Evolutionary conservation across 192 early-diverging fungal genomes (phyloP).

Genomic region (Rhizoclosmatium sp.): DNA sequence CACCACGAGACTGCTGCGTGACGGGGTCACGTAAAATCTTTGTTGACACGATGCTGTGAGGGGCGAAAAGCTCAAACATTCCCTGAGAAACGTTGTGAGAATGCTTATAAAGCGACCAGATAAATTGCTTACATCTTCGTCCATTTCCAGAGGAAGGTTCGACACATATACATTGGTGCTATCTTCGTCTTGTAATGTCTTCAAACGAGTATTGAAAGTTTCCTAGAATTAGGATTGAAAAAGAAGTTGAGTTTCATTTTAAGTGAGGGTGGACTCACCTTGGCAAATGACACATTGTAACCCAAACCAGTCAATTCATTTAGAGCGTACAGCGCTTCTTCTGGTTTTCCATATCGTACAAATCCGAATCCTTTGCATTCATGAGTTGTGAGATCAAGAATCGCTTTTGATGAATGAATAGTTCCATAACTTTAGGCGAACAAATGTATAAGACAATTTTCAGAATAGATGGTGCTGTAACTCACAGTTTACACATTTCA

Average conservation of each 20-base stretch:
- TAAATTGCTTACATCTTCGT: constrained; percentile 65
- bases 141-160: constrained; percentile 78
- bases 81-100: constrained; percentile 14
- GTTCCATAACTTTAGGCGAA: constrained; percentile 62
- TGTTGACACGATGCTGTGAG: constrained; percentile 72
- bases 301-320: constrained; percentile 72
- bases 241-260: background rate
- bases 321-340: constrained; percentile 73
- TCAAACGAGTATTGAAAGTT: constrained; percentile 67
- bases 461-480: background rate
- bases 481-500: constrained; percentile 66
- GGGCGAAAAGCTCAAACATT: constrained; percentile 64
- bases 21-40: constrained; percentile 76
- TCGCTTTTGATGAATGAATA: constrained; percentile 84
- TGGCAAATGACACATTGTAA: constrained; percentile 77
- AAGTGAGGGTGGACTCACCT: constrained; percentile 41
- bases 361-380: constrained; percentile 92
- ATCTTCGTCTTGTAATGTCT: constrained; percentile 44
- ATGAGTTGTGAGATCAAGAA: constrained; percentile 77
- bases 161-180: constrained; percentile 83
- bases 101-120: constrained; percentile 10
- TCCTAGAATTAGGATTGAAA: constrained; percentile 13
- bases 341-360: constrained; percentile 78
- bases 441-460: background rate
- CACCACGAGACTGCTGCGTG: constrained; percentile 73